Conservation (phyloP, 768 basidiomycete genomes). For the Pisolithus microcarpus region DNA sequence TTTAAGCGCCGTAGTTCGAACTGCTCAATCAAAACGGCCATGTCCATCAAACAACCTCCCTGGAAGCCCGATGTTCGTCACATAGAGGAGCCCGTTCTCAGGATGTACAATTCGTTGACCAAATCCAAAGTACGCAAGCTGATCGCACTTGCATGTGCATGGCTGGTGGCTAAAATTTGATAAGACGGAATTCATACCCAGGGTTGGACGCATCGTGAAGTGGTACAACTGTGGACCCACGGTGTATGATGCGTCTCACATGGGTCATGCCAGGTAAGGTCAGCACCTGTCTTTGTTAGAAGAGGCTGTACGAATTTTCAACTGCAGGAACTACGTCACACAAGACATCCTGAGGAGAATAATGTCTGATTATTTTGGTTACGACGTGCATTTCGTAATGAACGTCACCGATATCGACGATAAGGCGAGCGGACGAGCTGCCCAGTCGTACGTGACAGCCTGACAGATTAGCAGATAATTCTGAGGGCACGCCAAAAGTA, state of each 20-base stretch:
- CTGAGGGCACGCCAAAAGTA: conserved; percentile 78
- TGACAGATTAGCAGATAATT: conserved; percentile 66
- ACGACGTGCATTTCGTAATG: conserved; percentile 98
- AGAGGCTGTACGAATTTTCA: conserved; percentile 1
- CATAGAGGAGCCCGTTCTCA: conserved; percentile 45
- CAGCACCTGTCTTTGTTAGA: background rate
- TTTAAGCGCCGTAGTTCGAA: conserved; percentile 5
- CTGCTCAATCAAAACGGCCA: conserved; percentile 16
- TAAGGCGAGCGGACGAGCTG: conserved; percentile 55
- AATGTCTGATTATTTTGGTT: conserved; percentile 92
- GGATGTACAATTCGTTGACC: conserved; percentile 89
- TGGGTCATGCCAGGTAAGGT: conserved; percentile 92
- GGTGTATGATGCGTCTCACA: conserved; percentile 96
- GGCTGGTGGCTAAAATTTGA: conserved; percentile 2
- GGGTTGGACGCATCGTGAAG: conserved; percentile 67
- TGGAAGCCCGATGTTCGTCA: conserved; percentile 37
- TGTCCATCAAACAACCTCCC: conserved; percentile 55
- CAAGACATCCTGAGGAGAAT: conserved; percentile 88
- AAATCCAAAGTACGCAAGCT: conserved; percentile 63
- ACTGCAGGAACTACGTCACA: conserved; percentile 90
- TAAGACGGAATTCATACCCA: conserved; percentile 73
- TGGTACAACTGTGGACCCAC: conserved; percentile 99
- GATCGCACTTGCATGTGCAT: conserved; percentile 10
- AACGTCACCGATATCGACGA: conserved; percentile 99
- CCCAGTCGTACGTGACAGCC: background rate